These are phyloP conservation scores for Apiotrichum veenhuisii DNA, from an alignment of 1,284 basidiomycete species.

Conservation along the genomic window DNA sequence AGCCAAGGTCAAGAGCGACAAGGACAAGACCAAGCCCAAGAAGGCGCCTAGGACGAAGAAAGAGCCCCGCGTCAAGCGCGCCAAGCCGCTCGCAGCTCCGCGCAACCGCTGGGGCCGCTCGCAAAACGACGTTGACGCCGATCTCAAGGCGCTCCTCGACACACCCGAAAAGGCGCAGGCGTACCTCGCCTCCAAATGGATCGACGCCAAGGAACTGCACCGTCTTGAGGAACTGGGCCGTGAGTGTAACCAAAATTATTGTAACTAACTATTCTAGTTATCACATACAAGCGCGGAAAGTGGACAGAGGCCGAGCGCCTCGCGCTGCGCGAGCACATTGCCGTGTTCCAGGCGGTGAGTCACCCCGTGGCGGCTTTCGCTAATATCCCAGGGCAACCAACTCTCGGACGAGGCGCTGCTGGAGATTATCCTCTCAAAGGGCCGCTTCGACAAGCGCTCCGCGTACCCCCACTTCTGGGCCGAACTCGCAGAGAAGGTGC, in stretches of 20 bases:
- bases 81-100: slow-evolving; percentile 2
- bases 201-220: slow-evolving; percentile 25
- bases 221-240: slow-evolving; percentile 32
- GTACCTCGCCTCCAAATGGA: slow-evolving; percentile 32
- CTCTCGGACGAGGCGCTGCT: slow-evolving; percentile 25
- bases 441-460: slow-evolving; percentile 16
- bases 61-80: neutral
- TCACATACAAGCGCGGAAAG: slow-evolving; percentile 37
- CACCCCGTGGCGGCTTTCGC: neutral
- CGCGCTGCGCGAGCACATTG: slow-evolving; percentile 26
- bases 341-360: slow-evolving; percentile 18
- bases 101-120: slow-evolving; percentile 6
- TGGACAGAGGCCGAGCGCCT: slow-evolving; percentile 28
- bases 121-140: slow-evolving; percentile 1
- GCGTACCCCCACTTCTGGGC: slow-evolving; percentile 36
- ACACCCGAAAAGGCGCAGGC: slow-evolving; percentile 13
- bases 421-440: slow-evolving; percentile 32
- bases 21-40: neutral
- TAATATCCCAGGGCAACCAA: slow-evolving; percentile 5
- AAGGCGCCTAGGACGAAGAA: neutral
- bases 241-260: slow-evolving; percentile 21
- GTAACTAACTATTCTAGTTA: slow-evolving; percentile 20
- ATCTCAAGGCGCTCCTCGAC: neutral
- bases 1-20: neutral
- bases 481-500: slow-evolving; percentile 31